Evolutionary conservation across 225 moss, liverwort and hornwort genomes (phyloP).

Genomic region (Sphagnum tenellum): DNA sequence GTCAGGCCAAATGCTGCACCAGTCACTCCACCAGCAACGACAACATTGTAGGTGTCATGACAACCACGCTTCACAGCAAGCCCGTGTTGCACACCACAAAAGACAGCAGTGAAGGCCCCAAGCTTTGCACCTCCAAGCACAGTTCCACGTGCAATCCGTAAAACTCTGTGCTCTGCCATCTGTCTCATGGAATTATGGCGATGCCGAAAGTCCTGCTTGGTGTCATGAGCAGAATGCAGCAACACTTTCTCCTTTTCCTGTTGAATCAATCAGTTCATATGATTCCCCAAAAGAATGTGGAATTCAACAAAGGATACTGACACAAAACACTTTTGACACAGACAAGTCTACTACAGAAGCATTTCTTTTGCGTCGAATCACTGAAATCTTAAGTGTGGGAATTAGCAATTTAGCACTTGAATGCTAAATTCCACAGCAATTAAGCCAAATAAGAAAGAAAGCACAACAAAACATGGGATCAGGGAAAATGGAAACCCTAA

Average conservation of each 20-base stretch:
- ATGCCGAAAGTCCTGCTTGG: constrained; percentile 12
- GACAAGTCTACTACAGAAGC: no score
- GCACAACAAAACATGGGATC: no score
- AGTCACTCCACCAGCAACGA: constrained; percentile 65
- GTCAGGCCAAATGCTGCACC: constrained; percentile 73
- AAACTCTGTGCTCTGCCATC: constrained; percentile 72
- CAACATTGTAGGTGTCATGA: constrained; percentile 60
- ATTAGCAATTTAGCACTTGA: no score
- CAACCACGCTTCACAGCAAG: constrained; percentile 48
- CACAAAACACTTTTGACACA: no score
- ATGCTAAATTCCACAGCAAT: no score
- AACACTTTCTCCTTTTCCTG: constrained; percentile 43
- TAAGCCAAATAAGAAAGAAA: no score
- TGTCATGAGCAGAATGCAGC: constrained; percentile 22
- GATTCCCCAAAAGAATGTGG: no score
- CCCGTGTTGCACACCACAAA: constrained; percentile 72
- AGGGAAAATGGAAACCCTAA: no score
- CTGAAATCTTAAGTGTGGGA: no score
- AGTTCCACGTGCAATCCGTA: constrained; percentile 78
- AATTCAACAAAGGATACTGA: no score
- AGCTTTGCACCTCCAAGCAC: constrained; percentile 78
- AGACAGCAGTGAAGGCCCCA: constrained; percentile 79
- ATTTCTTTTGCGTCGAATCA: no score
- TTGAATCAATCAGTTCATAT: constrained; percentile 1
- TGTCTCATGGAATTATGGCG: constrained; percentile 69